A percentile compares a stretch with the other conserved stretches of the same genome.
Evolutionary conservation across 192 early-diverging fungal genomes (phyloP).

Genomic region (Cladochytrium replicatum): DNA sequence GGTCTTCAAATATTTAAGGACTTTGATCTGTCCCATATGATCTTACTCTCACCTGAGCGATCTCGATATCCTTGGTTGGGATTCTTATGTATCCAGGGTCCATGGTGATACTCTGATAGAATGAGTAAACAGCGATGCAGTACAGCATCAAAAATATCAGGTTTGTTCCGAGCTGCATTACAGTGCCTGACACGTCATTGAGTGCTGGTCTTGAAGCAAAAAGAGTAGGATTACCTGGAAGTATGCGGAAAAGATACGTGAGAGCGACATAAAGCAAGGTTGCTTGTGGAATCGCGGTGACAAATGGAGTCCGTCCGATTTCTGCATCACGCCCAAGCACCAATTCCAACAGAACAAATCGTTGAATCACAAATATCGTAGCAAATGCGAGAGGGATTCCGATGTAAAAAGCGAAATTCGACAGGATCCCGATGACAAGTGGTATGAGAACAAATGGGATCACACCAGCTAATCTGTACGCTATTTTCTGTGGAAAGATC

Average conservation of each 20-base stretch:
- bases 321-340: constrained; percentile 22
- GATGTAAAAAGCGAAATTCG: constrained; percentile 65
- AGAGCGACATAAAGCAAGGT: constrained; percentile 62
- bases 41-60: too few species aligned
- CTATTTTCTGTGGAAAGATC: constrained; percentile 33
- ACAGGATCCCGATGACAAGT: constrained; percentile 44
- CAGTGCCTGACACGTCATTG: too few species aligned
- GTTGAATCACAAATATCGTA: constrained; percentile 38
- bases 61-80: too few species aligned
- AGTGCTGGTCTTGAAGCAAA: too few species aligned
- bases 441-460: constrained; percentile 60
- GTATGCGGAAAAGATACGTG: constrained; percentile 54
- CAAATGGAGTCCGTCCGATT: constrained; percentile 69
- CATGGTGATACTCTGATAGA: constrained; percentile 59
- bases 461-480: constrained; percentile 57
- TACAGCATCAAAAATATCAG: constrained; percentile 57
- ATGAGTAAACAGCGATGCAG: constrained; percentile 53
- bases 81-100: constrained; percentile 87
- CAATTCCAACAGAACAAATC: constrained; percentile 51
- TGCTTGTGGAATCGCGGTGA: constrained; percentile 78
- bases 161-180: too few species aligned
- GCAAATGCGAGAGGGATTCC: constrained; percentile 52
- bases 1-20: constrained; percentile 26
- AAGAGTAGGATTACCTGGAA: constrained; percentile 47
- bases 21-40: constrained; percentile 25